These are phyloP conservation scores for Wickerhamiella hasegawae DNA, from an alignment of 805 yeast genomes.

Conservation along the genomic window DNA sequence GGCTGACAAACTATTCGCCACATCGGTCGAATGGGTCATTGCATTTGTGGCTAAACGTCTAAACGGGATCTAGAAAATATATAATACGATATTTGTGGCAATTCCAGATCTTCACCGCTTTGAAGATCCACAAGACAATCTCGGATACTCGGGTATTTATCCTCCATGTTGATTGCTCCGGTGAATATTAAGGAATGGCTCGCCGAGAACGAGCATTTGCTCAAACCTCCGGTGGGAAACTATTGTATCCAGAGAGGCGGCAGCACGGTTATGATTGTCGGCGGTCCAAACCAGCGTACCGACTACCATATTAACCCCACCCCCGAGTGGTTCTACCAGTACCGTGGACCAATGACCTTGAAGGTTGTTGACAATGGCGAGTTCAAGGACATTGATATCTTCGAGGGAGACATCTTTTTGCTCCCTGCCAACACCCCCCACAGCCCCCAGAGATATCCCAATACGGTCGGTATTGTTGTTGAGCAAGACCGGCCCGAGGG, in stretches of 20 bases:
- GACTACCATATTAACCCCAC: constrained; percentile 90
- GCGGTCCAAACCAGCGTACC: constrained; percentile 89
- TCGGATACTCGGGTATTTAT: too few species aligned
- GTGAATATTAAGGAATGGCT: constrained; percentile 73
- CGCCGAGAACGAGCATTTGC: constrained; percentile 50
- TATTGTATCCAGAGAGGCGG: constrained; percentile 84
- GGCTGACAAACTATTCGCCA: too few species aligned
- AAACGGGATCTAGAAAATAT: too few species aligned
- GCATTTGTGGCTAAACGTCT: too few species aligned
- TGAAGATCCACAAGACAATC: too few species aligned
- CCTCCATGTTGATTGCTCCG: constrained; percentile 25
- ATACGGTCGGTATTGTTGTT: constrained; percentile 79
- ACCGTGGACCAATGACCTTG: constrained; percentile 72
- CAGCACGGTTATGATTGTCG: constrained; percentile 86
- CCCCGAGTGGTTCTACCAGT: constrained; percentile 84
- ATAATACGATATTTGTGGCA: too few species aligned
- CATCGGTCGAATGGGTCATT: too few species aligned
- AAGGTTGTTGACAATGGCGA: constrained; percentile 68
- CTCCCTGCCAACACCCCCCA: constrained; percentile 79
- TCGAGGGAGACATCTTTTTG: constrained; percentile 79
- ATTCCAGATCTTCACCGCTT: too few species aligned
- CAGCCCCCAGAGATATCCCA: constrained; percentile 70
- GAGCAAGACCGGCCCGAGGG: constrained; percentile 81
- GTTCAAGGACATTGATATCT: constrained; percentile 57
- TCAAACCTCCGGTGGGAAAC: constrained; percentile 87